Evolutionary conservation across 2,329 filamentous ascomycete genomes (phyloP), one percentile per base, ranked within the genome.

Genomic region (Paraphaeosphaeria sporulosa): DNA sequence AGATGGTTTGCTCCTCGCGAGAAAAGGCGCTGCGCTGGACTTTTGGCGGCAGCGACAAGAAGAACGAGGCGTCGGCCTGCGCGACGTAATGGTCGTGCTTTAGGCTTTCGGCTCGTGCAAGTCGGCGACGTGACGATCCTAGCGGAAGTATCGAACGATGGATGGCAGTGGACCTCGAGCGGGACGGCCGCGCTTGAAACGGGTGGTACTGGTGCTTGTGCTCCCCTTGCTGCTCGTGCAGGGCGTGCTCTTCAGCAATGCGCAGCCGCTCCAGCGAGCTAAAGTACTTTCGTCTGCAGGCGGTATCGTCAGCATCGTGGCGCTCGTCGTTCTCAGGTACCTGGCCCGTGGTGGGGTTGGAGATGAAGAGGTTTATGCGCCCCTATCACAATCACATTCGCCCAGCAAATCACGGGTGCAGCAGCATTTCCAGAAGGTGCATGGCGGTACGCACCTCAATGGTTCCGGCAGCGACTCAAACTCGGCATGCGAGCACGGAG

Each of bases 1-100:
- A 81, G 59, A 88, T 77, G 46, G 85, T 79, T 67, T 90, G 90
- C 78, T 95, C 91, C 76, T 93, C 89, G 51, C 82, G 83, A 25
- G 89, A 89, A 74, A 93, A 90, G 63, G 90, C 86, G 65, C 86
- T 87, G 65, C 87, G 86, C 71, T 87, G 88, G 64, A 93, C 84
- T 76, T 92, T 93, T 63, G 90, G 87, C 21, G 92, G 90, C 44
- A 93, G 82, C 23, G 84, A 86, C 55, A 89, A 82, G 74, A 89
- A 93, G 82, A 90, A 92, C 64, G 86, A 83, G 57, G 86, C 86
- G 68, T 91, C 87, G 32, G 84, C 82, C 57, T 84, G 83, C 56
- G 84, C 78, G 64, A 77, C 77, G 70, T 65, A 70, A 72, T 64
- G 73, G 60, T 72, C 64, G 51, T 70, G 66, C 55, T 58, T 68